Conservation (phyloP, 1,284 basidiomycete genomes). For the Leccinum griseonigrum region DNA sequence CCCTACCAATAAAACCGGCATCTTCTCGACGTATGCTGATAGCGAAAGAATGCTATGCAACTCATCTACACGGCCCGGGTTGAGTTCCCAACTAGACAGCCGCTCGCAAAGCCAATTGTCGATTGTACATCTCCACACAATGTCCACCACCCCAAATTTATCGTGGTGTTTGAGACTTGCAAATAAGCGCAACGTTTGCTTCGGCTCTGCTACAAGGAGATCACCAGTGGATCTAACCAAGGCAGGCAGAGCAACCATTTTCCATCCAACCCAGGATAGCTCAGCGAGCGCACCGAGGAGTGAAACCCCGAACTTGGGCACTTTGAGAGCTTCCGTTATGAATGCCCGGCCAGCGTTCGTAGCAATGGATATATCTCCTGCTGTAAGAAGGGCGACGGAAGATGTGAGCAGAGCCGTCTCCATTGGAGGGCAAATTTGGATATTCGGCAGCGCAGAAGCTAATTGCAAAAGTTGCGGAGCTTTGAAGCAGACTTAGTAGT, state of each 20-base stretch:
- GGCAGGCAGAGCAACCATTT: conserved; percentile 56
- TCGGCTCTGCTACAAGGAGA: conserved; percentile 42
- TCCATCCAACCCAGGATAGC: conserved; percentile 73
- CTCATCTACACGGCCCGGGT: conserved; percentile 35
- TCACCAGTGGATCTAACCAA: conserved; percentile 50
- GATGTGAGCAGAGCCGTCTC: conserved; percentile 50
- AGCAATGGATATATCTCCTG: conserved; percentile 66
- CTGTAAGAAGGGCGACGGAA: conserved; percentile 48
- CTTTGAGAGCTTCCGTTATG: conserved; percentile 45
- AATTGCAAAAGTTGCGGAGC: conserved; percentile 50
- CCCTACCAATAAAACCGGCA: conserved; percentile 46
- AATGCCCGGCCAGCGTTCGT: conserved; percentile 58
- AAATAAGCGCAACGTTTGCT: conserved; percentile 47
- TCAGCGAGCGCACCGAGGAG: conserved; percentile 60
- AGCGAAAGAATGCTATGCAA: conserved; percentile 53
- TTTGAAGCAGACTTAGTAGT: conserved; percentile 18
- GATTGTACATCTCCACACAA: conserved; percentile 54
- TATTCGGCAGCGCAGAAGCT: conserved; percentile 39
- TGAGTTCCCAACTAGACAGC: conserved; percentile 29
- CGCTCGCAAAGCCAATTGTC: conserved; percentile 42
- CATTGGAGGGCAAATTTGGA: conserved; percentile 39
- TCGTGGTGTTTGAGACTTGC: conserved; percentile 45
- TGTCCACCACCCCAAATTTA: conserved; percentile 52
- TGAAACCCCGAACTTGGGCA: conserved; percentile 45
- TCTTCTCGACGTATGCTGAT: conserved; percentile 45